Evolutionary conservation across 1,284 basidiomycete genomes (phyloP).

Genomic region (Cutaneotrichosporon sp.): DNA sequence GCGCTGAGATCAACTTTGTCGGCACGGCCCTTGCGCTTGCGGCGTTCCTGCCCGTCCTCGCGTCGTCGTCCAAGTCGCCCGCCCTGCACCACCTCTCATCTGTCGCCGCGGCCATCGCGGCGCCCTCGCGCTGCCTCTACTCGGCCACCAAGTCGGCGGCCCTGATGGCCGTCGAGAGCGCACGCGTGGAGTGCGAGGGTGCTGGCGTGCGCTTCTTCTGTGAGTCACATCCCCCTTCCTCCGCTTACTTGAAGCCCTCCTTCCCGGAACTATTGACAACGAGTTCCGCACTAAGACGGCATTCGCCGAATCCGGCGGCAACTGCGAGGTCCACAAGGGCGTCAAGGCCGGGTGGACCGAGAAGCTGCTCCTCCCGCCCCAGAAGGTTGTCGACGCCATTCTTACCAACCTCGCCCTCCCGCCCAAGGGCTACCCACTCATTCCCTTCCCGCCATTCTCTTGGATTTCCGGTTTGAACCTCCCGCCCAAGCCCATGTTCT

Average conservation of each 20-base stretch:
- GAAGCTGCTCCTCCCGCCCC: constrained; percentile 41
- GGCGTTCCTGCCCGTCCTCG: constrained; percentile 69
- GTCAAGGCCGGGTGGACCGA: constrained; percentile 38
- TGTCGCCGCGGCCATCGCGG: constrained; percentile 74
- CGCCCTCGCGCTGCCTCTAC: constrained; percentile 84
- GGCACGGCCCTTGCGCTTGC: constrained; percentile 56
- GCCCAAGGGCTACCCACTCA: constrained; percentile 37
- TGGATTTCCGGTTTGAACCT: constrained; percentile 33
- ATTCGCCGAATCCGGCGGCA: constrained; percentile 56
- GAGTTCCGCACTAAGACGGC: constrained; percentile 71
- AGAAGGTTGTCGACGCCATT: constrained; percentile 43
- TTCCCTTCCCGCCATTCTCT: constrained; percentile 46
- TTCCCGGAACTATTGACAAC: constrained; percentile 62
- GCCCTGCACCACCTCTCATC: constrained; percentile 79
- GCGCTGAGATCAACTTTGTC: constrained; percentile 55
- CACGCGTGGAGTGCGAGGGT: constrained; percentile 59
- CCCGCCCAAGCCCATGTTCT: constrained; percentile 43
- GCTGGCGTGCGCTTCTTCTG: constrained; percentile 53
- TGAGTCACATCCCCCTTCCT: constrained; percentile 24
- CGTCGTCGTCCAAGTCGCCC: constrained; percentile 67
- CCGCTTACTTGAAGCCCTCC: constrained; percentile 32
- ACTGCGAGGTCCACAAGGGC: constrained; percentile 38
- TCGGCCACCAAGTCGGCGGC: constrained; percentile 80
- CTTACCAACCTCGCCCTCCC: constrained; percentile 45
- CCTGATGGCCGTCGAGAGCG: constrained; percentile 71